Conservation (phyloP, 1,139 yeast species). For the Arxiozyma slooffiae region DNA sequence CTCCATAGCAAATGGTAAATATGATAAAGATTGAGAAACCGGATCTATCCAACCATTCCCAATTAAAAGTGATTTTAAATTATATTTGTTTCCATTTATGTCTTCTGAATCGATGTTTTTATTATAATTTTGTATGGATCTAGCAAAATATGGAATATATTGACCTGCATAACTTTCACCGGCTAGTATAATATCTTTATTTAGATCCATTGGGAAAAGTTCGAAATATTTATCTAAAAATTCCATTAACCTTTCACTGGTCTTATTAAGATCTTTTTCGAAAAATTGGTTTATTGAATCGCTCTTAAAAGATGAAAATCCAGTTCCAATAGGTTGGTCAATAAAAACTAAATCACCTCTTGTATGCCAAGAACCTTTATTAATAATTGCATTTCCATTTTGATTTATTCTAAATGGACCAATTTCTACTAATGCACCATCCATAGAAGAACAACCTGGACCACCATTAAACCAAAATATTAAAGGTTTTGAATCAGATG, state of each 20-base stretch:
- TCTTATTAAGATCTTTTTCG: slow-evolving; percentile 49
- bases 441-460: slow-evolving; percentile 96
- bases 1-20: slow-evolving; percentile 60
- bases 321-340: slow-evolving; percentile 95
- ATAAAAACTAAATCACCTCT: slow-evolving; percentile 71
- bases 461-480: slow-evolving; percentile 93
- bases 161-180: slow-evolving; percentile 99
- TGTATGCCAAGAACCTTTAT: slow-evolving; percentile 80
- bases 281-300: slow-evolving; percentile 28
- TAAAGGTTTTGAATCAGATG: slow-evolving; percentile 33
- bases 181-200: slow-evolving; percentile 63
- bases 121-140: slow-evolving; percentile 46
- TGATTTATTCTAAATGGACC: slow-evolving; percentile 71
- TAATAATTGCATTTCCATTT: slow-evolving; percentile 38
- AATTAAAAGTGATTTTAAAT: slow-evolving; percentile 61
- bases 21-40: slow-evolving; percentile 69
- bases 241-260: slow-evolving; percentile 49
- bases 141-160: slow-evolving; percentile 81
- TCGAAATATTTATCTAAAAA: slow-evolving; percentile 61
- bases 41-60: slow-evolving; percentile 99
- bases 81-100: slow-evolving; percentile 18
- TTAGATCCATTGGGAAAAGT: slow-evolving; percentile 62
- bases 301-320: slow-evolving; percentile 48
- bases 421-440: slow-evolving; percentile 86
- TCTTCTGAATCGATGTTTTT: slow-evolving; percentile 13